These are phyloP conservation scores for Lodderomyces metapsilosis DNA, from an alignment of 1,139 yeast species.

Conservation along the genomic window DNA sequence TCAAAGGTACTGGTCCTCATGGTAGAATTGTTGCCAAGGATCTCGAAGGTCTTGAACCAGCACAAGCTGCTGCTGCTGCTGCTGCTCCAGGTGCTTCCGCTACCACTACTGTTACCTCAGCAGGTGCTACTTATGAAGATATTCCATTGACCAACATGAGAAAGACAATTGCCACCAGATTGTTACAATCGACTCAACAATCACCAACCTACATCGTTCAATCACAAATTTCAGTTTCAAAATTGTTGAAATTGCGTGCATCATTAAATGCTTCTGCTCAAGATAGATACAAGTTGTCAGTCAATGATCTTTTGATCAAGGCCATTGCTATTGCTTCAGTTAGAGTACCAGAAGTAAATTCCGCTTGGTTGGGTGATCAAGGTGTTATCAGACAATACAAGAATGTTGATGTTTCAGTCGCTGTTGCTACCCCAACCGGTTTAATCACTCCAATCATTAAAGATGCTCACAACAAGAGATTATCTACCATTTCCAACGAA, in stretches of 20 bases:
- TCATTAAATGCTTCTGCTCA: slow-evolving; percentile 83
- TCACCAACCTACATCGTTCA: slow-evolving; percentile 93
- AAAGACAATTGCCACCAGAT: slow-evolving; percentile 87
- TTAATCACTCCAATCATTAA: slow-evolving; percentile 93
- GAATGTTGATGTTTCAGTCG: slow-evolving; percentile 94
- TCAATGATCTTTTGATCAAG: slow-evolving; percentile 91
- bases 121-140: slow-evolving; percentile 68
- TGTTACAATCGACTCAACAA: slow-evolving; percentile 78
- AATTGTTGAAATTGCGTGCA: slow-evolving; percentile 87
- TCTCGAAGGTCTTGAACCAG: slow-evolving; percentile 61
- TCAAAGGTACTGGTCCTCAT: slow-evolving; percentile 91
- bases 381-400: slow-evolving; percentile 90
- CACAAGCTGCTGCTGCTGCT: slow-evolving; percentile 19
- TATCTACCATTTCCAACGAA: slow-evolving; percentile 74
- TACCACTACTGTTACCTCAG: slow-evolving; percentile 49
- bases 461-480: slow-evolving; percentile 84
- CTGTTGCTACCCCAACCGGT: slow-evolving; percentile 98
- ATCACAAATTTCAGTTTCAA: slow-evolving; percentile 80
- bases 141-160: slow-evolving; percentile 90
- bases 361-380: slow-evolving; percentile 88
- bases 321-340: slow-evolving; percentile 88
- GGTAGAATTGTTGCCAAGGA: slow-evolving; percentile 94
- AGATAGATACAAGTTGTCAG: slow-evolving; percentile 87
- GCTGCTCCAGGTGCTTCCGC: slow-evolving; percentile 45
- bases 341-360: slow-evolving; percentile 91